These are phyloP conservation scores for Apocynum venetum DNA, from an alignment of 257 asterid species.

Conservation along the genomic window DNA sequence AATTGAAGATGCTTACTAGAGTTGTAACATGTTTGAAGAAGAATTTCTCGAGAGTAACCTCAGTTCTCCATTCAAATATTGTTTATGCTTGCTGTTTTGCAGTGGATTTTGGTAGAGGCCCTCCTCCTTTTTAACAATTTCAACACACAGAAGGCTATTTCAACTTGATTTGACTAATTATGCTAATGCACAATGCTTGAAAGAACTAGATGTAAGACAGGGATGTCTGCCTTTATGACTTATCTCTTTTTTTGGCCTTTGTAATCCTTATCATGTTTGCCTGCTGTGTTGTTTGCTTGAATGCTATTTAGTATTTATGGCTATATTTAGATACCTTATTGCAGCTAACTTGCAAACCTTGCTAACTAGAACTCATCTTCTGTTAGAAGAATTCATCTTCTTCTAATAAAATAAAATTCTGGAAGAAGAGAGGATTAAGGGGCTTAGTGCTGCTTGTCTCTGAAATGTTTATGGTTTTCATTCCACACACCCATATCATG, in stretches of 20 bases:
- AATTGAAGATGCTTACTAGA: neutral
- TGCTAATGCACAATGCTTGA: neutral
- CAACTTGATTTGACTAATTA: neutral
- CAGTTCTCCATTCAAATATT: neutral
- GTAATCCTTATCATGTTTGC: neutral
- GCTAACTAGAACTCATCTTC: neutral
- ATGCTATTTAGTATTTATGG: neutral
- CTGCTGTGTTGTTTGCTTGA: neutral
- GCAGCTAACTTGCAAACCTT: neutral
- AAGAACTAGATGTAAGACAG: neutral
- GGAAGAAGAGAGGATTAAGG: conserved; percentile 16
- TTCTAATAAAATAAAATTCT: conserved; percentile 4
- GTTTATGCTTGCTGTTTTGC: neutral
- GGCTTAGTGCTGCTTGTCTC: conserved; percentile 26
- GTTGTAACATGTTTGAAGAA: neutral
- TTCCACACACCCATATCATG: conserved; percentile 3
- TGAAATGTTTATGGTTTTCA: conserved; percentile 9
- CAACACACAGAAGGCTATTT: neutral
- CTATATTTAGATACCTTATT: neutral
- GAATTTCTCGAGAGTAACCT: neutral
- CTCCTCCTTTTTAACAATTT: neutral
- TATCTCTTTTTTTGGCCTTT: no score
- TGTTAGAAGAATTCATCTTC: neutral
- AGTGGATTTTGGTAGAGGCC: no score
- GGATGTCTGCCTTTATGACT: neutral